phyloP scores from a whole-genome alignment of 805 yeast genomes.

The Brettanomyces nanus region DNA sequence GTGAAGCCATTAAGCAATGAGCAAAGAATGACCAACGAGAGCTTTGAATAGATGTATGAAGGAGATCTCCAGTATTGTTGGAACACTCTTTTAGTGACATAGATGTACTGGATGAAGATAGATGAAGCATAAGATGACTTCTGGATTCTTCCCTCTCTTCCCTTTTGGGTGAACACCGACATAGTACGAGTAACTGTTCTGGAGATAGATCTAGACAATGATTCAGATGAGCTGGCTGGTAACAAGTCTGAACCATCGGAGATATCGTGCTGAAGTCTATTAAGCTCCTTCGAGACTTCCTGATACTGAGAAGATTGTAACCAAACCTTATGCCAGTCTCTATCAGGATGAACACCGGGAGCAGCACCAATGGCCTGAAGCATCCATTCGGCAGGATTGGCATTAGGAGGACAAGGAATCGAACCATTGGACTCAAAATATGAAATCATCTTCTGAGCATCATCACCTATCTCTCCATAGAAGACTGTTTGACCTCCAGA shows the following conservation, averaged over 20 bases:
- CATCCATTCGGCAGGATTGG: constrained; percentile 89
- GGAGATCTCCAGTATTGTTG: constrained; percentile 59
- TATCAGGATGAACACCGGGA: constrained; percentile 60
- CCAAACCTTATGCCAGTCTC: constrained; percentile 71
- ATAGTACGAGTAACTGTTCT: not conserved
- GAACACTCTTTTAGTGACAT: constrained; percentile 40
- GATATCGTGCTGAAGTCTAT: constrained; percentile 20
- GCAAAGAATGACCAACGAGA: constrained; percentile 40
- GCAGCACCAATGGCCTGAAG: constrained; percentile 74
- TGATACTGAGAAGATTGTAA: constrained; percentile 49
- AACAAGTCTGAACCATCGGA: not conserved
- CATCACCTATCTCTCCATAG: constrained; percentile 59
- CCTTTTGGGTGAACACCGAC: not conserved
- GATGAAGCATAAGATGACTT: constrained; percentile 36
- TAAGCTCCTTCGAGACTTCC: constrained; percentile 50
- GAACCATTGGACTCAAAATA: constrained; percentile 63
- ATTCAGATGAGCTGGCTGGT: not conserved
- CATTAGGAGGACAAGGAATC: constrained; percentile 51
- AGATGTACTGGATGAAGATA: constrained; percentile 29
- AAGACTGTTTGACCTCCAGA: constrained; percentile 65
- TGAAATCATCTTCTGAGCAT: constrained; percentile 42
- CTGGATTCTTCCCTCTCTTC: constrained; percentile 33
- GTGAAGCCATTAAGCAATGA: constrained; percentile 60
- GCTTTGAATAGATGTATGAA: constrained; percentile 46
- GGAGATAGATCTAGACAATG: not conserved